These are phyloP conservation scores for Capronia americana DNA, from an alignment of 2,329 filamentous ascomycete genomes.

Conservation along the genomic window DNA sequence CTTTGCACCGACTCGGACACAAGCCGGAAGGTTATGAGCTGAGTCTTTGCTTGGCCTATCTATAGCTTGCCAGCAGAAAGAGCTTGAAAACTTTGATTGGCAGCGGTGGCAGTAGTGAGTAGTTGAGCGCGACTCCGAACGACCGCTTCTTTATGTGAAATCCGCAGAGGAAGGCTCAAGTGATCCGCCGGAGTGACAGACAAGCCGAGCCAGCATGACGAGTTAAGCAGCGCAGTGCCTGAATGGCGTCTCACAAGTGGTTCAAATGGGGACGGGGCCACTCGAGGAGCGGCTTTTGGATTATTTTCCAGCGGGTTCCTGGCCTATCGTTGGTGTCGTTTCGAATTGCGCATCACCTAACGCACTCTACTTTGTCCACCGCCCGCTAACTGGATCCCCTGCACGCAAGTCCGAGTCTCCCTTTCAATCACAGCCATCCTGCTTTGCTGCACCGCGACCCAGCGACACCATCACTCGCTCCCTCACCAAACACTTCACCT, in stretches of 20 bases:
- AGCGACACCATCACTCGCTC: conserved; percentile 21
- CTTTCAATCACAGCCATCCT: conserved; percentile 34
- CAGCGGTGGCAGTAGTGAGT: conserved; percentile 1
- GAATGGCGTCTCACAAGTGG: conserved; percentile 20
- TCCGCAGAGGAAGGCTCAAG: background rate
- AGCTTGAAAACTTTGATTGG: background rate
- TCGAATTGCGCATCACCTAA: conserved; percentile 32
- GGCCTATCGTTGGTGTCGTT: conserved; percentile 30
- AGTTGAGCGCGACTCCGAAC: background rate
- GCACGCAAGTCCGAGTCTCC: conserved; percentile 23
- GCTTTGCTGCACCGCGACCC: conserved; percentile 28
- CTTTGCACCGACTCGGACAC: background rate
- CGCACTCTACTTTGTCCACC: conserved; percentile 9
- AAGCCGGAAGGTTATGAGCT: background rate
- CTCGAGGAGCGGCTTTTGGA: conserved; percentile 4
- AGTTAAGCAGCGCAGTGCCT: conserved; percentile 18
- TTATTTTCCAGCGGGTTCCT: conserved; percentile 19
- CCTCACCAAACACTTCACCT: conserved; percentile 27
- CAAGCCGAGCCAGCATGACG: background rate
- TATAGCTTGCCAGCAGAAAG: conserved; percentile 1
- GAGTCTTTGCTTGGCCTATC: conserved; percentile 1
- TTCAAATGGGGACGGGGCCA: conserved; percentile 8
- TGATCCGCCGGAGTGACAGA: background rate
- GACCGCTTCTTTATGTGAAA: conserved; percentile 1
- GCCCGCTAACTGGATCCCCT: conserved; percentile 10